Percentiles rank a stretch among this genome's conserved stretches.
Evolutionary conservation across 805 yeast species (phyloP).

Genomic region (Tetrapisispora arboricola): DNA sequence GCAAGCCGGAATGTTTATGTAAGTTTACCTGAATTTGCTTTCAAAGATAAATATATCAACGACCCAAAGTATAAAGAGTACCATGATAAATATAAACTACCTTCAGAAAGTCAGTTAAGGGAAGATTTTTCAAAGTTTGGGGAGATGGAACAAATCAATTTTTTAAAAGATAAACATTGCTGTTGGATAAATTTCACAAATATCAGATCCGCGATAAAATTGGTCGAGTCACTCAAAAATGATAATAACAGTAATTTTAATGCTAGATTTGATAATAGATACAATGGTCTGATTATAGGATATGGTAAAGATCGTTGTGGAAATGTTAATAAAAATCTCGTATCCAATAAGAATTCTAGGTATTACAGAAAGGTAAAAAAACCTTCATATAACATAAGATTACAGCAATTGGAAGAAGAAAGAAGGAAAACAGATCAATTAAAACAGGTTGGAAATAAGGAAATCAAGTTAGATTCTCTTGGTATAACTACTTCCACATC

Average conservation of each 20-base stretch:
- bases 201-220: slow-evolving; percentile 51
- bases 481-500: slow-evolving; percentile 10
- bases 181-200: slow-evolving; percentile 65
- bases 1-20: slow-evolving; percentile 72
- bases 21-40: slow-evolving; percentile 40
- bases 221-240: slow-evolving; percentile 49
- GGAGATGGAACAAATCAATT: slow-evolving; percentile 66
- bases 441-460: slow-evolving; percentile 1
- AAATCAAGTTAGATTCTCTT: slow-evolving; percentile 6
- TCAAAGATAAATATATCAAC: slow-evolving; percentile 28
- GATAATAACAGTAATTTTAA: slow-evolving; percentile 28
- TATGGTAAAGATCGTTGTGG: slow-evolving; percentile 80
- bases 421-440: slow-evolving; percentile 18
- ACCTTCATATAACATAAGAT: slow-evolving; percentile 18
- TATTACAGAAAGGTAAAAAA: slow-evolving; percentile 33
- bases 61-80: slow-evolving; percentile 27
- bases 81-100: slow-evolving; percentile 28
- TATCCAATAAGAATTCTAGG: slow-evolving; percentile 42
- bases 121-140: slow-evolving; percentile 57
- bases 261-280: slow-evolving; percentile 35
- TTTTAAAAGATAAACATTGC: slow-evolving; percentile 56
- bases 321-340: slow-evolving; percentile 32
- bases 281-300: slow-evolving; percentile 45
- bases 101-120: slow-evolving; percentile 42
- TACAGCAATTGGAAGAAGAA: slow-evolving; percentile 24